phyloP scores from a whole-genome alignment of 371 early-diverging fungal genomes.

The Mortierella sp. region DNA sequence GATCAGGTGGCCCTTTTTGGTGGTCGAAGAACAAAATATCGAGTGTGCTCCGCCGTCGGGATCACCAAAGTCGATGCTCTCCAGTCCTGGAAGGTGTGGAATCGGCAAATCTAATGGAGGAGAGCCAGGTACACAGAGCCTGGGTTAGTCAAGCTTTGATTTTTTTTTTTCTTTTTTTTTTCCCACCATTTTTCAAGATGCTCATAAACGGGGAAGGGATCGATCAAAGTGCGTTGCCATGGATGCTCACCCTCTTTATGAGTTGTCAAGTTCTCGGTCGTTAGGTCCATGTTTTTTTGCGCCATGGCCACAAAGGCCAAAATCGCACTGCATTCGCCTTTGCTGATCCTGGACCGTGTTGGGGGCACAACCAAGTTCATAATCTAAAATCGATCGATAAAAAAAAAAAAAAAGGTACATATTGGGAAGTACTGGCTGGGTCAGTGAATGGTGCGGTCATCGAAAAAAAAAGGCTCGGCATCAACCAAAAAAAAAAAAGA shows the following conservation, averaged over 20 bases:
- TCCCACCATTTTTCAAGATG: neutral
- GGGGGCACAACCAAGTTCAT: slow-evolving; percentile 59
- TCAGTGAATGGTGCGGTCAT: too few species aligned
- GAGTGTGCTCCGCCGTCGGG: neutral
- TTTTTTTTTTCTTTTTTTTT: neutral
- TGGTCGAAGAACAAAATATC: neutral
- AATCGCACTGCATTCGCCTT: slow-evolving; percentile 75
- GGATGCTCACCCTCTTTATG: slow-evolving; percentile 57
- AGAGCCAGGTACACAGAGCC: neutral
- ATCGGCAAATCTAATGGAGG: slow-evolving; percentile 44
- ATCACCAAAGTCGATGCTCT: slow-evolving; percentile 39
- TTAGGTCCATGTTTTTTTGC: slow-evolving; percentile 79
- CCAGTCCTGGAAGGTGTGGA: slow-evolving; percentile 42
- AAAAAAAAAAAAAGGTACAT: slow-evolving; percentile 55
- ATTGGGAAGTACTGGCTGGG: slow-evolving; percentile 14
- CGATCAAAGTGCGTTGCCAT: slow-evolving; percentile 8
- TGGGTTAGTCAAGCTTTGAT: neutral
- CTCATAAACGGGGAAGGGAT: neutral
- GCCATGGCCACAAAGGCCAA: slow-evolving; percentile 77
- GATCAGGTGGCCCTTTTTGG: slow-evolving; percentile 21
- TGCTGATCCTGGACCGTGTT: slow-evolving; percentile 64
- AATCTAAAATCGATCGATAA: slow-evolving; percentile 52
- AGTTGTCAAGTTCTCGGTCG: slow-evolving; percentile 60
- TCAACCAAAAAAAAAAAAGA: too few species aligned
- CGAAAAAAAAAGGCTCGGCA: too few species aligned